Conservation (phyloP, 2,329 filamentous ascomycete species). For the Lachnellula subtilissima region DNA sequence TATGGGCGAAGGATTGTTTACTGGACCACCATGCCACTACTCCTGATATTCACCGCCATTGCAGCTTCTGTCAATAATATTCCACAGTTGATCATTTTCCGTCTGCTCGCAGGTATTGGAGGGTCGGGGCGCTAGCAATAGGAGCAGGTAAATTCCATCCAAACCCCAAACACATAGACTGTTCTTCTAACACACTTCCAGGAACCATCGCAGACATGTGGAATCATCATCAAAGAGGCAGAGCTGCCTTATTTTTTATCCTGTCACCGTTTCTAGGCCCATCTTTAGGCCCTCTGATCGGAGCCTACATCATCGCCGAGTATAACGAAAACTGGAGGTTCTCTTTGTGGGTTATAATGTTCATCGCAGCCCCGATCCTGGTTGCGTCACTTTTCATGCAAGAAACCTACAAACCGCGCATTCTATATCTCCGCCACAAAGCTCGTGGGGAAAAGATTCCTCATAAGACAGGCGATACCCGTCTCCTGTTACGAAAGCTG, state of each 20-base stretch:
- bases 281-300: constrained; percentile 22
- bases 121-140: constrained; percentile 39
- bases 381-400: constrained; percentile 38
- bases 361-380: constrained; percentile 32
- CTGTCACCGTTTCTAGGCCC: constrained; percentile 26
- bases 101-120: constrained; percentile 61
- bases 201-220: constrained; percentile 47
- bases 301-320: constrained; percentile 30
- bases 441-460: constrained; percentile 31
- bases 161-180: not conserved
- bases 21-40: constrained; percentile 49
- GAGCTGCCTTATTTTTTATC: constrained; percentile 21
- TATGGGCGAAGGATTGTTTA: constrained; percentile 59
- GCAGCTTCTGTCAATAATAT: constrained; percentile 53
- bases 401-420: constrained; percentile 22
- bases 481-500: constrained; percentile 18
- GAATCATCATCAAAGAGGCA: constrained; percentile 30
- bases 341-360: constrained; percentile 23
- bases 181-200: constrained; percentile 1
- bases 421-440: constrained; percentile 19
- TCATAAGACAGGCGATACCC: constrained; percentile 16
- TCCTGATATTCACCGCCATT: constrained; percentile 58
- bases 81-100: constrained; percentile 55
- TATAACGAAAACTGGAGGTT: constrained; percentile 26
- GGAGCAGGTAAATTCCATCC: constrained; percentile 19